Evolutionary conservation across 805 yeast genomes (phyloP).

Genomic region (Barnettozyma californica): DNA sequence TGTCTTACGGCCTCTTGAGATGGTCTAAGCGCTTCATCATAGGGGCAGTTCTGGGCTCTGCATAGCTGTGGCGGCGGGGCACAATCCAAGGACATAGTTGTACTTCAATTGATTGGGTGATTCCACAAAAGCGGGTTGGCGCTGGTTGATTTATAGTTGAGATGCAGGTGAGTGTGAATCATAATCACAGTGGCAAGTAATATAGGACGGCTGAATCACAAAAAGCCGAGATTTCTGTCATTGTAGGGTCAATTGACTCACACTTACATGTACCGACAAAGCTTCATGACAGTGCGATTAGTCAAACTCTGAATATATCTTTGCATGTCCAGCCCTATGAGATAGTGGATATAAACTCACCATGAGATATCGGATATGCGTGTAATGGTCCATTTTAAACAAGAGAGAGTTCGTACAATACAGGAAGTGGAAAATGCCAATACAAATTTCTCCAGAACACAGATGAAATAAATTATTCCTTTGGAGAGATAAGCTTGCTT

Average conservation of each 20-base stretch:
- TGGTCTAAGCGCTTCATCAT: constrained; percentile 12
- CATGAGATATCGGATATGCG: too few species aligned
- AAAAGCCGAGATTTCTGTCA: neutral
- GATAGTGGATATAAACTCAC: too few species aligned
- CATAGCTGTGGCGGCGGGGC: neutral
- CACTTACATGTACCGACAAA: neutral
- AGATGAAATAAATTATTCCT: too few species aligned
- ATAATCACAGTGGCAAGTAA: neutral
- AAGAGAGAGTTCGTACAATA: too few species aligned
- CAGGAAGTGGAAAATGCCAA: too few species aligned
- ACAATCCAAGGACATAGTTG: neutral
- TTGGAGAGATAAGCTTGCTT: too few species aligned
- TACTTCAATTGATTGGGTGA: neutral
- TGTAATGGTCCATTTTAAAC: too few species aligned
- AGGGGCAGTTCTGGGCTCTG: neutral
- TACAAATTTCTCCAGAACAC: too few species aligned
- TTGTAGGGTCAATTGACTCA: neutral
- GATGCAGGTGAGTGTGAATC: neutral
- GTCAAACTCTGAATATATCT: too few species aligned
- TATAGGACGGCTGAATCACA: neutral
- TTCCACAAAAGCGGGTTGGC: neutral
- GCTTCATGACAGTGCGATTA: too few species aligned
- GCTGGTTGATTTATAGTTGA: neutral
- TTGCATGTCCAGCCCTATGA: too few species aligned
- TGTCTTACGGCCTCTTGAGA: constrained; percentile 14